Base-by-base conservation (phyloP, 2,329 filamentous ascomycete species). In the Stagonosporopsis vannaccii region DNA sequence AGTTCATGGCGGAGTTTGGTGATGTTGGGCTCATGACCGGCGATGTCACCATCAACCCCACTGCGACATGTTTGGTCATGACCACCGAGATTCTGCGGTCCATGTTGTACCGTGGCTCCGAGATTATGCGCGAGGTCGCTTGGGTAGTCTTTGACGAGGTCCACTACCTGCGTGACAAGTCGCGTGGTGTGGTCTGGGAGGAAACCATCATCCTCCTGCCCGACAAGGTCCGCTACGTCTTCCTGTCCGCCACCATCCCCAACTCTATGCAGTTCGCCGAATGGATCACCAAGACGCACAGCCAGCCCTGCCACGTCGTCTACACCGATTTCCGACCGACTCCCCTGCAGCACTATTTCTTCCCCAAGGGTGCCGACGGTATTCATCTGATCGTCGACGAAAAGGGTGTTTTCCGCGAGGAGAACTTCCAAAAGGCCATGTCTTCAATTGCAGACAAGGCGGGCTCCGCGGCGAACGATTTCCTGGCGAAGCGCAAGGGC, bases 111-210 rank as follows among this genome's bases (percentile, higher is more conserved):
- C 87, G 95, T 66, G 95, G 95, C 58, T 98, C 95, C 0, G 95
- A 99, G 80, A 98, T 99, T 63, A 99, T 99, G 94, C 92, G 95
- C 65, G 95, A 99, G 80, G 96, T 99, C 1, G 93, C 90, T 13
- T 99, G 95, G 95, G 96, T 99, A 1, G 83, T 99, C 2, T 99
- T 99, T 68, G 95, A 99, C 77, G 95, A 99, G 77, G 96, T 99
- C 60, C 95, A 99, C 78, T 99, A 99, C 78, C 89, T 99, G 87
- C 88, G 95, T 71, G 95, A 99, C 78, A 96, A 96, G 78, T 82
- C 87, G 46, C 86, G 95, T 78, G 95, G 95, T 81, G 95, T 99
- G 0, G 95, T 99, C 2, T 99, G 95, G 95, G 95, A 99, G 77
- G 95, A 99, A 81, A 98, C 95, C 35, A 98, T 99, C 73, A 99